These are phyloP conservation scores for Dictyostelium firmibasis DNA, from an alignment of 78 protist species.

Conservation along the genomic window DNA sequence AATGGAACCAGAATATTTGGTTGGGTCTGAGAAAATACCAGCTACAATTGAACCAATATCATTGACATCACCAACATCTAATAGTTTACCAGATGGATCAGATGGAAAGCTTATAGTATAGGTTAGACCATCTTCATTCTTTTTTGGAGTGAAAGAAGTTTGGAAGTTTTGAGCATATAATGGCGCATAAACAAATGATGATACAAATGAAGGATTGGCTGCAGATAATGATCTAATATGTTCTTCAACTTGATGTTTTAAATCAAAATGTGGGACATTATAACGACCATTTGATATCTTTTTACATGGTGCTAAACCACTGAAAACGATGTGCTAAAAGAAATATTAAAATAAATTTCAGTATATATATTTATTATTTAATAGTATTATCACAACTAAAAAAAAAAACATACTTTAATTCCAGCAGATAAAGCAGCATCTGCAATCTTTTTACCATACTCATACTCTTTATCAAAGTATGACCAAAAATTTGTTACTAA, in stretches of 20 bases:
- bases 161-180: slow-evolving; percentile 7
- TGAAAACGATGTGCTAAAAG: slow-evolving; percentile 28
- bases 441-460: slow-evolving; percentile 37
- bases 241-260: slow-evolving; percentile 3
- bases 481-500: too few relatives aligned
- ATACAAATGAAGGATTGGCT: neutral
- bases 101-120: neutral
- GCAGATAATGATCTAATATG: neutral
- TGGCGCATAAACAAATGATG: slow-evolving; percentile 16
- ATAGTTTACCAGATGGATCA: neutral
- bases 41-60: slow-evolving; percentile 5
- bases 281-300: slow-evolving; percentile 3
- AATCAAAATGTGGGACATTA: slow-evolving; percentile 6
- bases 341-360: too few relatives aligned
- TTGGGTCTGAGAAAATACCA: neutral
- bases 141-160: neutral
- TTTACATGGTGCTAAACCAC: neutral
- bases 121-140: neutral
- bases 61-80: slow-evolving; percentile 9
- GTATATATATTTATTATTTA: too few relatives aligned
- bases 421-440: neutral
- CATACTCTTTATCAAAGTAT: too few relatives aligned
- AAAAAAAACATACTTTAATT: too few relatives aligned
- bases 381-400: too few relatives aligned
- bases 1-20: neutral